These are phyloP conservation scores for Aspergillus haitiensis DNA, from an alignment of 495 filamentous ascomycete genomes.

Conservation along the genomic window DNA sequence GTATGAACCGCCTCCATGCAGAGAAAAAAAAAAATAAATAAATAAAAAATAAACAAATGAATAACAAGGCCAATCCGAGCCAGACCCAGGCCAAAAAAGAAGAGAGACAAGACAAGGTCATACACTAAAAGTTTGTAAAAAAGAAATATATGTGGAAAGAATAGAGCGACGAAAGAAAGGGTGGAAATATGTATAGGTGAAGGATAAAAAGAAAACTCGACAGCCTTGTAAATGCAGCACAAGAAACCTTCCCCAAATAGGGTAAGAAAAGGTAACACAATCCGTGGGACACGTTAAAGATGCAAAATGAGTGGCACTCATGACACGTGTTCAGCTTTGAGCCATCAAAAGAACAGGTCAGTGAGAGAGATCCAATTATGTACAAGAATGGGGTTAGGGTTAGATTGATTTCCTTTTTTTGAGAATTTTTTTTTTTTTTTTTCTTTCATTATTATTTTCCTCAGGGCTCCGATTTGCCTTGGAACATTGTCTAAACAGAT, in stretches of 20 bases:
- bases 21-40: slow-evolving; percentile 20
- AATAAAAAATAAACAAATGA: not conserved
- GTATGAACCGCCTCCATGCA: slow-evolving; percentile 41
- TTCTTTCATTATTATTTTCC: too few relatives aligned
- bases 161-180: slow-evolving; percentile 15
- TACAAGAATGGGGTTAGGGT: slow-evolving; percentile 32
- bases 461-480: slow-evolving; percentile 18
- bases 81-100: slow-evolving; percentile 21
- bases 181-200: slow-evolving; percentile 27
- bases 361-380: slow-evolving; percentile 40
- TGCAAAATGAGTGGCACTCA: slow-evolving; percentile 19
- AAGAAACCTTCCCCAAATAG: slow-evolving; percentile 17
- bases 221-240: slow-evolving; percentile 34
- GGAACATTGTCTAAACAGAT: slow-evolving; percentile 58
- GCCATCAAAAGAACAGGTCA: slow-evolving; percentile 17
- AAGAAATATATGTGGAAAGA: slow-evolving; percentile 32
- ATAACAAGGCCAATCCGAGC: slow-evolving; percentile 20
- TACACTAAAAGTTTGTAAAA: slow-evolving; percentile 21
- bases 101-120: slow-evolving; percentile 10
- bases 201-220: slow-evolving; percentile 22
- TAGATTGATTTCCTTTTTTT: not conserved
- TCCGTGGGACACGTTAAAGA: slow-evolving; percentile 24
- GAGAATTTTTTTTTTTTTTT: too few relatives aligned
- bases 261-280: slow-evolving; percentile 14
- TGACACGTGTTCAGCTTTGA: slow-evolving; percentile 7